These are phyloP conservation scores for Nasturtium officinale DNA, from an alignment of 345 rosid genomes.

Conservation along the genomic window DNA sequence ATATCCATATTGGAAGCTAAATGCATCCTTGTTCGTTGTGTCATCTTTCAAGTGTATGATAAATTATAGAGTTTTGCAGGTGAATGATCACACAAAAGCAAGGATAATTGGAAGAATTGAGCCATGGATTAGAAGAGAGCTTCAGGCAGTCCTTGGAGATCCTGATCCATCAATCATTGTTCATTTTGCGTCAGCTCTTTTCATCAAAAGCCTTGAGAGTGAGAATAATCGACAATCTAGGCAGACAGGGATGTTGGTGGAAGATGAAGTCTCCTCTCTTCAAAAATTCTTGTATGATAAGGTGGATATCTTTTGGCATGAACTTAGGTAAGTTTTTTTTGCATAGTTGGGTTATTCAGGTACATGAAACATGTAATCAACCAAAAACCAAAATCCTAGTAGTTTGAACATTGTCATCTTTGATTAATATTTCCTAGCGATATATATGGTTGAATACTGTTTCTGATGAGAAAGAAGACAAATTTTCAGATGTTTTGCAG, in stretches of 20 bases:
- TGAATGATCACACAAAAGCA: conserved; percentile 46
- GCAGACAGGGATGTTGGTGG: conserved; percentile 30
- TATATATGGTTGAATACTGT: conserved; percentile 3
- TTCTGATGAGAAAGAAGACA: conserved; percentile 20
- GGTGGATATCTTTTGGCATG: conserved; percentile 71
- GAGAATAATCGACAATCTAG: conserved; percentile 31
- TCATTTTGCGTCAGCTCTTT: conserved; percentile 64
- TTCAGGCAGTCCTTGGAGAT: conserved; percentile 65
- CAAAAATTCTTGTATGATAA: conserved; percentile 43
- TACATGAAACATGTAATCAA: neutral
- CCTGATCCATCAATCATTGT: conserved; percentile 70
- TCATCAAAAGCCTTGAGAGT: conserved; percentile 52
- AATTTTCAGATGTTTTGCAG: conserved; percentile 62
- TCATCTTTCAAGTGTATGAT: neutral
- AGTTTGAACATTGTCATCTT: neutral
- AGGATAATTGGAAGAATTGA: conserved; percentile 49
- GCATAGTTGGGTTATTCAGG: neutral
- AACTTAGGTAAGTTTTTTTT: conserved; percentile 55
- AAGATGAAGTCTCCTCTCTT: conserved; percentile 49
- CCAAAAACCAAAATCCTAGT: neutral
- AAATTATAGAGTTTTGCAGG: conserved; percentile 34
- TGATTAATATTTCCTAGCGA: neutral
- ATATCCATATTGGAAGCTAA: neutral
- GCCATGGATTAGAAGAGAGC: conserved; percentile 82
- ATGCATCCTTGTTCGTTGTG: neutral